Evolutionary conservation across 148 eudicot genomes (phyloP), one percentile per base, ranked within the genome.

Genomic region (Diospyros kaki): DNA sequence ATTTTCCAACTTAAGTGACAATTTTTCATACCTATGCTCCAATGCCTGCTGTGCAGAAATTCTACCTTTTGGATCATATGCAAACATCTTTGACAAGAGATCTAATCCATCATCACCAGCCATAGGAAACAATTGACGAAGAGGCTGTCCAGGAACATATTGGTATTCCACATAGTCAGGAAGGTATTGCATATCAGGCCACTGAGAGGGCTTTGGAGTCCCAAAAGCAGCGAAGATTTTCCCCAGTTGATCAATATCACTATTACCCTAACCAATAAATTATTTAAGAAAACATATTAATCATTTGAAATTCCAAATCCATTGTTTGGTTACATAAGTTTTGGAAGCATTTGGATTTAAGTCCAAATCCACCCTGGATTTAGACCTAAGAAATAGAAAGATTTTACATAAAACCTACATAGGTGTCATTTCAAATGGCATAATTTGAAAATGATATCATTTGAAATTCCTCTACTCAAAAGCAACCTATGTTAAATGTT

Each of bases 151-250:
- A 17, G 93, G 87, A 45, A 89, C 96, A 83, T 79, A 77, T 68
- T 92, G 96, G 76, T 92, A 95, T 75, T 95, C 98, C 75, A 95
- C 94, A 61, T 92, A 95, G 84, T 95, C 98, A 50, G 98, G 98
- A 58, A 95, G 94, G 75, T 85, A 90, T 7, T 85, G 75, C 92
- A 92, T 86, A 87, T 92, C 98, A 81, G 92, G 80, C 98, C 98
- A 95, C 78, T 95, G 97, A 40, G 91, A 82, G 56, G 84, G 75
- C 84, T 95, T 95, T 58, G 98, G 96, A 41, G 98, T 95, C 69
- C 98, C 98, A 83, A 95, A 95, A 75, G 93, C 96, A 58, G 89
- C 94, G 83, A 95, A 95, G 11, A 95, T 95, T 82, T 95, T 95
- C 12, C 98, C 98, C 71, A 95, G 81, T 82, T 95, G 98, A 86